Evolutionary conservation across 2,329 filamentous ascomycete genomes (phyloP).

Genomic region (Hypoxylon sp.): DNA sequence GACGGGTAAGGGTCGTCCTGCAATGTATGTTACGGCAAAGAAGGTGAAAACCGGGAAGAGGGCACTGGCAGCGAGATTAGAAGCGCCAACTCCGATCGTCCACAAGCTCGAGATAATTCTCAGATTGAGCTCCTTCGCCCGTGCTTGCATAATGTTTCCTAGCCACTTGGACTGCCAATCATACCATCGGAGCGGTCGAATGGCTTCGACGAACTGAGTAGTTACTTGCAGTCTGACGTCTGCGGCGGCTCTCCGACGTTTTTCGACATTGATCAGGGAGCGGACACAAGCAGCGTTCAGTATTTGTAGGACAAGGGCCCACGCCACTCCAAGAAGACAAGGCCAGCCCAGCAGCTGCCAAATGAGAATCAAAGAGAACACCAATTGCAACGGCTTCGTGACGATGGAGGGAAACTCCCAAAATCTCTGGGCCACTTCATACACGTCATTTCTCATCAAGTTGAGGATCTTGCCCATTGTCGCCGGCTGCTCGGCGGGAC

Average conservation of each 20-base stretch:
- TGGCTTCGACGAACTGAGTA: conserved; percentile 85
- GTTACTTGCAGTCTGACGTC: conserved; percentile 82
- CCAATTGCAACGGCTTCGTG: conserved; percentile 77
- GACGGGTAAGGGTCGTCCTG: conserved; percentile 72
- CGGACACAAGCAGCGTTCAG: conserved; percentile 74
- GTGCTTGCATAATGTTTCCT: conserved; percentile 70
- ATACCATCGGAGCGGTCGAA: conserved; percentile 82
- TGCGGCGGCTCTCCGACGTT: conserved; percentile 73
- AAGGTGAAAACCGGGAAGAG: conserved; percentile 84
- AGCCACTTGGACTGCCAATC: conserved; percentile 84
- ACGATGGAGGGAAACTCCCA: conserved; percentile 86
- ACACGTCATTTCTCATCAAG: conserved; percentile 81
- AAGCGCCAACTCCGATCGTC: conserved; percentile 68
- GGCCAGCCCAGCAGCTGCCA: conserved; percentile 83
- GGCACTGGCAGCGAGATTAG: conserved; percentile 75
- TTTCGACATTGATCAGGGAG: conserved; percentile 72
- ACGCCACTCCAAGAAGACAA: conserved; percentile 75
- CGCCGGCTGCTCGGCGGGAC: conserved; percentile 62
- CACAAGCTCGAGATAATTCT: conserved; percentile 71
- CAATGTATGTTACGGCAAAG: conserved; percentile 78
- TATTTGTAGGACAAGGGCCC: conserved; percentile 72
- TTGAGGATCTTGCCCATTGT: conserved; percentile 93
- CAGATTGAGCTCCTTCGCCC: conserved; percentile 71
- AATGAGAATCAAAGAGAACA: conserved; percentile 76
- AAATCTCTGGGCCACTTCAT: conserved; percentile 82